Conservation (phyloP, 2,329 filamentous ascomycete genomes). For the Hypoxylon sp. region DNA sequence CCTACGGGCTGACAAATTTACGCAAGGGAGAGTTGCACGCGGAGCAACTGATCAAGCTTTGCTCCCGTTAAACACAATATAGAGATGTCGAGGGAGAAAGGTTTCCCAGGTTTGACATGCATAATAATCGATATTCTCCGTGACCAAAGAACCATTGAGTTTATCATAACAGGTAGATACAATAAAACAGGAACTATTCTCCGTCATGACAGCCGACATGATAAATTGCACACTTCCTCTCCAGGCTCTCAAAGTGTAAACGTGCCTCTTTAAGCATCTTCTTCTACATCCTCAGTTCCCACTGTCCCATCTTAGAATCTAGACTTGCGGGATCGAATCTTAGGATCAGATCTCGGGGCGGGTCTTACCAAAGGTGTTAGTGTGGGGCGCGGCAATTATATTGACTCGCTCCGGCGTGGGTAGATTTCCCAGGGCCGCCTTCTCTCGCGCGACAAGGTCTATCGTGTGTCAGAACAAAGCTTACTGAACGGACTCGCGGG, state of each 20-base stretch:
- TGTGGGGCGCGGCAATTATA: not conserved
- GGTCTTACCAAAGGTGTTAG: not conserved
- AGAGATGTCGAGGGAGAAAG: not conserved
- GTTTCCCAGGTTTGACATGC: not conserved
- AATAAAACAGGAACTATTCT: not conserved
- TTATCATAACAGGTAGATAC: not conserved
- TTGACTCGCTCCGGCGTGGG: not conserved
- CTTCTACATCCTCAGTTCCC: not conserved
- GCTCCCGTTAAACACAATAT: not conserved
- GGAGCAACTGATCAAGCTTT: not conserved
- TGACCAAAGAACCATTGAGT: not conserved
- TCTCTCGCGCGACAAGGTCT: slow-evolving; percentile 1
- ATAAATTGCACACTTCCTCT: not conserved
- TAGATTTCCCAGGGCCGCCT: not conserved
- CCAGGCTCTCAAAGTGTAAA: not conserved
- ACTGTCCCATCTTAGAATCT: not conserved
- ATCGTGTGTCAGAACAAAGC: not conserved
- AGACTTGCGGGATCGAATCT: not conserved
- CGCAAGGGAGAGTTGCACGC: not conserved
- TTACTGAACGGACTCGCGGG: not conserved
- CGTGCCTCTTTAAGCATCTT: not conserved
- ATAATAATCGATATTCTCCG: not conserved
- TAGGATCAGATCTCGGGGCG: not conserved
- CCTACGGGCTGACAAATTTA: not conserved
- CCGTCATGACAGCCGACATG: not conserved